Percentiles rank a stretch among this genome's conserved stretches.
phyloP scores from a whole-genome alignment of 148 eudicot species.

The Gaultheria prostrata region DNA sequence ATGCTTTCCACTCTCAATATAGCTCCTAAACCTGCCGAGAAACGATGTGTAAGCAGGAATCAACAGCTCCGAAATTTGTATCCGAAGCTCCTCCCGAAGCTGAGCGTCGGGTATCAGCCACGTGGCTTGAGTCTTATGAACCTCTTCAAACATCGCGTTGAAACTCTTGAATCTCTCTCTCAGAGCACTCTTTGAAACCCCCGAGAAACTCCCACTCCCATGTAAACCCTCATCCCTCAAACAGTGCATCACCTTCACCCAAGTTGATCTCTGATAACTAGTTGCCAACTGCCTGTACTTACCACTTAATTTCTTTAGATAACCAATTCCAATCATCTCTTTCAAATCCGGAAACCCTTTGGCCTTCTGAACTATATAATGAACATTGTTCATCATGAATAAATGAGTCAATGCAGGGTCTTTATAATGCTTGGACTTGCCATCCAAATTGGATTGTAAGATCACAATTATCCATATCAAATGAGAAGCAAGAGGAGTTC shows the following conservation, averaged over 20 bases:
- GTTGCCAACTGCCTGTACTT: slow-evolving; percentile 56
- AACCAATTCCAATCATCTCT: slow-evolving; percentile 76
- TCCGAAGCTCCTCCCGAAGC: slow-evolving; percentile 74
- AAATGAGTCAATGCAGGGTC: slow-evolving; percentile 62
- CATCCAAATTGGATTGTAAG: slow-evolving; percentile 62
- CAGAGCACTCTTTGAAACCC: slow-evolving; percentile 65
- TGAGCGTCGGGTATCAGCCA: slow-evolving; percentile 76
- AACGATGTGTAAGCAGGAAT: slow-evolving; percentile 82
- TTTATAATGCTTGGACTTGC: slow-evolving; percentile 57
- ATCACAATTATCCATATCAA: slow-evolving; percentile 80
- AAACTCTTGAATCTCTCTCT: slow-evolving; percentile 81
- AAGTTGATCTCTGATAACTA: slow-evolving; percentile 60
- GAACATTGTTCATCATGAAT: slow-evolving; percentile 89
- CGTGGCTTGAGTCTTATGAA: slow-evolving; percentile 64
- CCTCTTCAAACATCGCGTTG: slow-evolving; percentile 80
- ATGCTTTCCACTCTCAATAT: slow-evolving; percentile 76
- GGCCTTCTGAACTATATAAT: slow-evolving; percentile 71
- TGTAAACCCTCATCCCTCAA: slow-evolving; percentile 88
- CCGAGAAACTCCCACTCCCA: slow-evolving; percentile 68
- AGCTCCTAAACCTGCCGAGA: slow-evolving; percentile 68
- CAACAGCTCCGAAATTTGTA: slow-evolving; percentile 70
- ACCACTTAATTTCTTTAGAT: slow-evolving; percentile 59
- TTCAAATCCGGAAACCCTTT: slow-evolving; percentile 62
- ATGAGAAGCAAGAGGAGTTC: slow-evolving; percentile 64
- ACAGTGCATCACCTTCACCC: slow-evolving; percentile 67